Base-by-base conservation (phyloP, 2,329 filamentous ascomycete genomes). In the Pseudofabraea citricarpa region DNA sequence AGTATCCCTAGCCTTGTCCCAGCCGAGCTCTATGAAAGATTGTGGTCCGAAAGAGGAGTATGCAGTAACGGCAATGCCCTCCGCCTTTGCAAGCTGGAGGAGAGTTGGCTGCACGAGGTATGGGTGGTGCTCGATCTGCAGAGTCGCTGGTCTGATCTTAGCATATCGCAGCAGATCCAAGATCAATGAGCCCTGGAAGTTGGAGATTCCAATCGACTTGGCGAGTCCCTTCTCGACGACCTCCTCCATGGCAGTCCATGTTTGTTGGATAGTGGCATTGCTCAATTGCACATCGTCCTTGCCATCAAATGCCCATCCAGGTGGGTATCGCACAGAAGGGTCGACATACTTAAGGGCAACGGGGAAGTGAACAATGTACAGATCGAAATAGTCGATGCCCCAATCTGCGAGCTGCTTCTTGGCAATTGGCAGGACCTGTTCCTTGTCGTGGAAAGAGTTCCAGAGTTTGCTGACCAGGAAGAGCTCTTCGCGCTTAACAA, bases 391-490 rank as follows among this genome's bases (percentile, higher is more conserved):
- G 59, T 90, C 88, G 48, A 94, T 64, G 50, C 85, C 83, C 81
- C 87, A 91, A 73, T 91, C 86, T 54, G 80, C 77, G 49, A 90
- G 81, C 69, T 90, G 86, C 61, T 83, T 83, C 65, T 79, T 79
- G 66, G 73, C 77, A 61, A 93, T 89, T 46, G 82, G 81, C 67
- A 84, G 80, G 50, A 91, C 87, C 56, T 77, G 76, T 55, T 91
- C 83, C 56, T 74, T 75, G 59, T 91, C 85, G 73, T 95, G 88
- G 79, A 90, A 95, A 54, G 83, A 83, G 72, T 91, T 90, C 89
- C 90, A 95, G 46, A 95, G 83, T 75, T 95, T 95, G 67, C 85
- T 89, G 52, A 90, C 86, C 62, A 95, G 82, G 79, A 95, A 95
- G 63, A 95, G 85, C 19, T 95, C 88, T 67, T 87, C 81, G 47